Evolutionary conservation across 352 stramenopile species (phyloP).

Genomic region (Phytophthora idaei): DNA sequence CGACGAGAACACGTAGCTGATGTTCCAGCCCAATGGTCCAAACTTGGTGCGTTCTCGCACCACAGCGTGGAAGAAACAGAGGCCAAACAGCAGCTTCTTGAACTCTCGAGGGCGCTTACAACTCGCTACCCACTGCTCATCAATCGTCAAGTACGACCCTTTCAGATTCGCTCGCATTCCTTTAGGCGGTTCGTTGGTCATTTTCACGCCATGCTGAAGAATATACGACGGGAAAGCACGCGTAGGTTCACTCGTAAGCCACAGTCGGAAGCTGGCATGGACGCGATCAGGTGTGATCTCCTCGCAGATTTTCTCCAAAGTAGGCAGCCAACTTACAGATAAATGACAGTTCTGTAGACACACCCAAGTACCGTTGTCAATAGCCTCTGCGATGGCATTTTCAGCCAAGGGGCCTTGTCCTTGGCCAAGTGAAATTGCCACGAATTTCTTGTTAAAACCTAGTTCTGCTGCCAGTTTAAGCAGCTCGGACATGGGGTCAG

Average conservation of each 20-base stretch:
- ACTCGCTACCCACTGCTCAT: constrained; percentile 74
- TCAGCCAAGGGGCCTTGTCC: constrained; percentile 93
- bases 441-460: constrained; percentile 92
- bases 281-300: constrained; percentile 93
- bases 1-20: constrained; percentile 89
- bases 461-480: constrained; percentile 92
- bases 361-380: constrained; percentile 94
- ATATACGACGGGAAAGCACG: constrained; percentile 94
- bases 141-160: constrained; percentile 88
- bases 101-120: constrained; percentile 69
- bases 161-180: constrained; percentile 95
- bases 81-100: constrained; percentile 85
- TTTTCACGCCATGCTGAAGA: constrained; percentile 94
- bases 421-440: constrained; percentile 94
- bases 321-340: constrained; percentile 94
- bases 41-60: constrained; percentile 89
- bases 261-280: constrained; percentile 93
- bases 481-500: constrained; percentile 95
- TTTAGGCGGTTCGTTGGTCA: constrained; percentile 96
- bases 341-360: constrained; percentile 97
- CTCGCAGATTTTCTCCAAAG: constrained; percentile 94
- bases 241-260: constrained; percentile 95
- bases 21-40: constrained; percentile 87
- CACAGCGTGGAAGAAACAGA: constrained; percentile 94
- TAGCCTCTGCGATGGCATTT: constrained; percentile 92